Evolutionary conservation across 116 monocot genomes (phyloP), one percentile per base, ranked within the genome.

Genomic region (Zostera marina): DNA sequence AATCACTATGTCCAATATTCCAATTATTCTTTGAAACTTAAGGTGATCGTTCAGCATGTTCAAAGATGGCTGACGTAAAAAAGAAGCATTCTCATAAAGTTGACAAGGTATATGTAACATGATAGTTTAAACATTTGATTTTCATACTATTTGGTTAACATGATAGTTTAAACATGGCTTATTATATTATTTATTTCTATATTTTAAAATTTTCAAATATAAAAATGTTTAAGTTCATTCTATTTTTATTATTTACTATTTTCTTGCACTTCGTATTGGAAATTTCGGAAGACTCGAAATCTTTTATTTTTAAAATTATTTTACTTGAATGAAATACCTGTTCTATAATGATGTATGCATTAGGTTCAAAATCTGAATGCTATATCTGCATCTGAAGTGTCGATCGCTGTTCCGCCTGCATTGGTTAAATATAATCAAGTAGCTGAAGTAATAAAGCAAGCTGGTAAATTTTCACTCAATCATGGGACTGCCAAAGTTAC

Each of bases 1-100:
- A 42, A 54, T 44, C 13, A 11, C 23, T 9, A 24, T 16, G 16
- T 66, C 66, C 57, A 13, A 66, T 39, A n/a, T 38, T 32, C 10
- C 12, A 39, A 0, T n/a, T 56, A 12, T 58, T 67, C 19, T 59
- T 38, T 32, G 32, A 42, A 51, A 39, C 21, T 51, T 74, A 39
- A 73, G 59, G 14, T 68, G 4, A 52, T 72, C 52, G 63, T 65
- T 72, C 70, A 49, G 60, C 39, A 44, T 56, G 54, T 12, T 6
- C 11, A 26, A 25, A 26, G 25, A 54, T 4, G 10, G 54, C 32
- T 23, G 54, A 26, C 65, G 66, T 65, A 56, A 62, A 46, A 66
- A 63, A 63, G 49, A 52, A 25, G 14, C 25, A 53, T 20, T 61
- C 24, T 52, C 44, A 20, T 19, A 58, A 46, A 53, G 54, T 51